Evolutionary conservation across 1,139 yeast genomes (phyloP).

Genomic region (Blastobotrys proliferans): DNA sequence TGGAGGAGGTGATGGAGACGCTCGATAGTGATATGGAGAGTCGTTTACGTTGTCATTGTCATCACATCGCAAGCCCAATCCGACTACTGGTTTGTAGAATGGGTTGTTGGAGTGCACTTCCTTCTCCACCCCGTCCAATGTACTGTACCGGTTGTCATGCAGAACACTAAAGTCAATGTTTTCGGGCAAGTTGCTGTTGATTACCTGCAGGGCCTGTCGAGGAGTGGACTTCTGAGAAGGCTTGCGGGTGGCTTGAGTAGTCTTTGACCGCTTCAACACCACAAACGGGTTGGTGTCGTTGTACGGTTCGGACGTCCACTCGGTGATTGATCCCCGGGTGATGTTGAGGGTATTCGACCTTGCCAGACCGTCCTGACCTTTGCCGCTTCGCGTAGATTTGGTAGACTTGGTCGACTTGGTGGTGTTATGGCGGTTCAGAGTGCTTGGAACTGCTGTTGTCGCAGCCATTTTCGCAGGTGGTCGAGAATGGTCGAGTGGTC

Average conservation of each 20-base stretch:
- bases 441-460: no score
- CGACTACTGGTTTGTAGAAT: slow-evolving; percentile 1
- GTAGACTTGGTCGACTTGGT: slow-evolving; percentile 1
- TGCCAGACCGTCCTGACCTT: slow-evolving; percentile 5
- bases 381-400: no score
- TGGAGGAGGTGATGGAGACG: background rate
- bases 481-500: no score
- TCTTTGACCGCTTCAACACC: no score
- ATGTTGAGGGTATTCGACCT: slow-evolving; percentile 8
- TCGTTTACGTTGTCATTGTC: background rate
- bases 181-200: slow-evolving; percentile 3
- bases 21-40: background rate
- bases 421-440: slow-evolving; percentile 2
- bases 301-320: slow-evolving; percentile 9
- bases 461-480: no score
- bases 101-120: background rate
- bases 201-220: background rate
- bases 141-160: slow-evolving; percentile 2
- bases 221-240: no score
- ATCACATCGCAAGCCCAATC: slow-evolving; percentile 4
- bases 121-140: background rate
- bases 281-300: no score
- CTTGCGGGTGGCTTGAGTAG: no score
- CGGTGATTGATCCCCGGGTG: slow-evolving; percentile 9
- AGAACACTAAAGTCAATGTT: slow-evolving; percentile 4